phyloP scores from a whole-genome alignment of 2,329 filamentous ascomycete species.

The Cladosporium sp. region DNA sequence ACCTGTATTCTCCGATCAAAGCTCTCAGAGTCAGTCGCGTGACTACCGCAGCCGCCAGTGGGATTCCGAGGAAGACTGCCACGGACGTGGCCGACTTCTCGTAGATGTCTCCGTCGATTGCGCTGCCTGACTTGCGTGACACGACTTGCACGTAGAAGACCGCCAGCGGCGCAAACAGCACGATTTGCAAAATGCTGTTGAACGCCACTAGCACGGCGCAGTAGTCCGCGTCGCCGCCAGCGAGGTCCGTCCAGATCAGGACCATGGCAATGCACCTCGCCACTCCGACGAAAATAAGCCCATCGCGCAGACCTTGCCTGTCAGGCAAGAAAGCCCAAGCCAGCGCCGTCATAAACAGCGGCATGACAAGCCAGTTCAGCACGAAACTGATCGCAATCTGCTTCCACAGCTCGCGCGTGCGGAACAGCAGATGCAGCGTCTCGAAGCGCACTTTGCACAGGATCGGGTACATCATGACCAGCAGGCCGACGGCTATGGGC shows the following conservation, averaged over 20 bases:
- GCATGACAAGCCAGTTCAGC: conserved; percentile 81
- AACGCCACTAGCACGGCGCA: conserved; percentile 63
- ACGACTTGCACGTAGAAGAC: conserved; percentile 65
- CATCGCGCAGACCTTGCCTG: conserved; percentile 52
- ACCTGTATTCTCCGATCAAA: conserved; percentile 59
- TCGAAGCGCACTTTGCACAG: conserved; percentile 84
- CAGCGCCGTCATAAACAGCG: conserved; percentile 75
- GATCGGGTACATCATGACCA: conserved; percentile 95
- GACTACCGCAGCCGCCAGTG: conserved; percentile 74
- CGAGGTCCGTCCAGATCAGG: conserved; percentile 75
- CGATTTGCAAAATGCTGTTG: conserved; percentile 51
- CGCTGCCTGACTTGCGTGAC: conserved; percentile 44
- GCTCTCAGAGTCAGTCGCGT: conserved; percentile 65
- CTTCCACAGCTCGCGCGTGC: conserved; percentile 65
- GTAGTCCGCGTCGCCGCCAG: conserved; percentile 76
- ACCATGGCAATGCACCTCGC: conserved; percentile 89
- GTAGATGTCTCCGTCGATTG: conserved; percentile 37
- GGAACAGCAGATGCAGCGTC: conserved; percentile 66
- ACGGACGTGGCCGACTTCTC: conserved; percentile 71
- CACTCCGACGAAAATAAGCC: conserved; percentile 77
- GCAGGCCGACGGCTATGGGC: conserved; percentile 72
- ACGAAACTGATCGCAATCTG: conserved; percentile 76
- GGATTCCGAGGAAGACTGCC: conserved; percentile 79
- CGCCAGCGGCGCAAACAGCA: conserved; percentile 49
- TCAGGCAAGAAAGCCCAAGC: conserved; percentile 63